Base-by-base conservation (phyloP, 73 alveolate species). In the Paramecium caudatum region DNA sequence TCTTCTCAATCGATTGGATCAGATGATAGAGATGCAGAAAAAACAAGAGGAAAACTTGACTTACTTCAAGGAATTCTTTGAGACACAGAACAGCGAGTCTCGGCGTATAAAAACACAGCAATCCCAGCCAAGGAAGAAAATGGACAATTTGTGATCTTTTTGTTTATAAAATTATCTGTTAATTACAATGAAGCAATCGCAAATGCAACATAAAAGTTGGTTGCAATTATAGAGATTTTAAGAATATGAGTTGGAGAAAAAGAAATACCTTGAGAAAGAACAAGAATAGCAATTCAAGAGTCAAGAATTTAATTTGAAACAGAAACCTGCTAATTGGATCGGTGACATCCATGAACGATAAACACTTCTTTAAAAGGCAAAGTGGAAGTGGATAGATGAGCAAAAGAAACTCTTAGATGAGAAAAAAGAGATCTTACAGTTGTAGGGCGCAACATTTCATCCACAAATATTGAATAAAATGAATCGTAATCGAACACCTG, bases 331-430 rank as follows among this genome's bases (percentile, higher is more conserved):
- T 55, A 55, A 55, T 17, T 55, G 80, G 46, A 55, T 55, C 30
- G 80, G 80, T 27, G 80, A 55, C 17, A 55, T 55, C 23, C 80
- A 55, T 55, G 80, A 55, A 55, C 23, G 80, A 55, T 23, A 55
- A 5, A 55, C 80, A 1, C n/a, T 2, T 27, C 30, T 55, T 16
- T 8, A 55, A 23, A 55, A 55, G 7, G 80, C 80, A 1, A 55
- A 55, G 30, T 55, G 80, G 80, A 55, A 55, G 80, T 55, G 80
- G 80, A 55, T 55, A 23, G 80, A 55, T 4, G 41, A 55, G 13
- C 30, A 55, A 21, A 55, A 55, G 80, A 55, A 55, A 21, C 41
- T 1, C 2, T 55, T 55, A 23, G 80, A 55, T 23, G 23, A 3
- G 80, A 55, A 21, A 5, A 55, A 43, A 55, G 80, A 55, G 3